Percentiles rank a stretch among this genome's conserved stretches.
phyloP scores from a whole-genome alignment of 78 protist genomes.

The Fonticula alba region DNA sequence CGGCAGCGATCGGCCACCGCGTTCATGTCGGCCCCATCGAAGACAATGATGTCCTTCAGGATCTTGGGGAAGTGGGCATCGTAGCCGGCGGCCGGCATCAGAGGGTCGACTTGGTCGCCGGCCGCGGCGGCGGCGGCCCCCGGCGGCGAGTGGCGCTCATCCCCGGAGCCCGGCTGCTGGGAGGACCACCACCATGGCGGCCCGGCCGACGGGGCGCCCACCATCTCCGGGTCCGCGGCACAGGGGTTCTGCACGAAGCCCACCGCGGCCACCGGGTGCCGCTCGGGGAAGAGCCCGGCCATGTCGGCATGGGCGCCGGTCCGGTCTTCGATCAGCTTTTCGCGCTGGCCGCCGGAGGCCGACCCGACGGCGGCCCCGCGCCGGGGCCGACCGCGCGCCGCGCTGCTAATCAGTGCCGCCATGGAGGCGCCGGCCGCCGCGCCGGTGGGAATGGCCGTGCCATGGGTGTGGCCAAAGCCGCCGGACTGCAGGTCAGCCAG shows the following conservation, averaged over 20 bases:
- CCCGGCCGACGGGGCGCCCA: no score
- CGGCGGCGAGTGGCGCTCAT: neutral
- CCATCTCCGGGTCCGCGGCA: neutral
- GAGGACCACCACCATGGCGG: no score
- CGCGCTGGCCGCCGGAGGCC: neutral
- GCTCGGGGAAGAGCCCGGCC: conserved; percentile 1
- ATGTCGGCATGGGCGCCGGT: neutral
- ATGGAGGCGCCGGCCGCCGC: no score
- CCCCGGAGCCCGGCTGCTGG: neutral
- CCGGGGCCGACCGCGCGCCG: no score
- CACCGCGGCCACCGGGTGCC: conserved; percentile 1
- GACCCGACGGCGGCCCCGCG: neutral
- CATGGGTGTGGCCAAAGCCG: neutral
- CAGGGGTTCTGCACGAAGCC: neutral
- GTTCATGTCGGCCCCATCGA: neutral
- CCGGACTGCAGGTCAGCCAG: neutral
- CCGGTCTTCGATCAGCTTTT: conserved; percentile 1
- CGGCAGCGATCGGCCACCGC: neutral
- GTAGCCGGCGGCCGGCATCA: no score
- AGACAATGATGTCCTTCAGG: neutral
- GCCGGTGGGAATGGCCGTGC: no score
- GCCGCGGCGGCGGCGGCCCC: no score
- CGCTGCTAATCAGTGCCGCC: no score
- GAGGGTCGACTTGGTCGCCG: no score
- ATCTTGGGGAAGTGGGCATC: no score